Conservation (phyloP, 345 rosid species). For the Populus davidiana region DNA sequence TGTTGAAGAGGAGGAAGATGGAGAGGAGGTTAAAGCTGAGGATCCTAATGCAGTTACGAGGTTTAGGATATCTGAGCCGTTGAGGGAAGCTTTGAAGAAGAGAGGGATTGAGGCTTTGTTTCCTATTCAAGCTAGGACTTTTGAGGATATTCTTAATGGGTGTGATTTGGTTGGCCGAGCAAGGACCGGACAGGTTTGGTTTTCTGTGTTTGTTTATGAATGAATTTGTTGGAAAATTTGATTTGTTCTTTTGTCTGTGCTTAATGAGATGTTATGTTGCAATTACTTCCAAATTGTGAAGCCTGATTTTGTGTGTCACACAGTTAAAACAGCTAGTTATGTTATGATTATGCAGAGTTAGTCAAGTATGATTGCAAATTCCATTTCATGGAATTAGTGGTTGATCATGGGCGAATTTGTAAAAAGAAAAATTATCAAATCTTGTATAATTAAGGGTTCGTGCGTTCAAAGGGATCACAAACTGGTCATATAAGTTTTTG, state of each 20-base stretch:
- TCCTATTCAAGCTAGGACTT: conserved; percentile 88
- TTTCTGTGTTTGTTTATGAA: background rate
- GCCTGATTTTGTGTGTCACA: background rate
- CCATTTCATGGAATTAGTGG: background rate
- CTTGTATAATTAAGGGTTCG: background rate
- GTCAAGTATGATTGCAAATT: background rate
- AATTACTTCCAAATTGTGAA: background rate
- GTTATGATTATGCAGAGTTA: background rate
- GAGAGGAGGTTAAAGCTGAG: conserved; percentile 42
- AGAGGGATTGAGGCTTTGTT: conserved; percentile 80
- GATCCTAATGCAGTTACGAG: conserved; percentile 66
- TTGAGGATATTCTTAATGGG: conserved; percentile 66
- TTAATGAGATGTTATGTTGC: background rate
- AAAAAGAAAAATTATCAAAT: background rate
- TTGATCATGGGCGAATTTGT: background rate
- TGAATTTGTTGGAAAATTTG: background rate
- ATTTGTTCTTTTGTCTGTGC: background rate
- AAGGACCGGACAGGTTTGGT: conserved; percentile 86
- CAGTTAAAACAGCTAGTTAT: background rate
- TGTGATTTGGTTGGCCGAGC: conserved; percentile 91
- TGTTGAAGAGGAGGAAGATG: conserved; percentile 28
- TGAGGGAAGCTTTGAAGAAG: conserved; percentile 59
- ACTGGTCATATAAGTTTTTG: background rate
- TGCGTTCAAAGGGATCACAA: background rate
- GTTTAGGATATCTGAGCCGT: conserved; percentile 63